Evolutionary conservation across 2,329 filamentous ascomycete genomes (phyloP).

Genomic region (Trichoderma semiorbis): DNA sequence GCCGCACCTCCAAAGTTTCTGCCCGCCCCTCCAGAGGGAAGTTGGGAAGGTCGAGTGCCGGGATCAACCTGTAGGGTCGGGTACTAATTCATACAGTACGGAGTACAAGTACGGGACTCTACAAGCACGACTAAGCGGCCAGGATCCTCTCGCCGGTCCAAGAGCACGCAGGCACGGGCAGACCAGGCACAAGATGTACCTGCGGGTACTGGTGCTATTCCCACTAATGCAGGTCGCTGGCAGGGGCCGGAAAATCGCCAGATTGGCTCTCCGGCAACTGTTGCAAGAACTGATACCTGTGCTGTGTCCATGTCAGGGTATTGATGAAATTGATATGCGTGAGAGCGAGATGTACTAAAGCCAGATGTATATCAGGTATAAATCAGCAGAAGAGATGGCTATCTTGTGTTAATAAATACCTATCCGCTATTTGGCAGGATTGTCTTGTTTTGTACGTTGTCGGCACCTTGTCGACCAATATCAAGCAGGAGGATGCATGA

Average conservation of each 20-base stretch:
- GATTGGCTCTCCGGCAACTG: not conserved
- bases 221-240: conserved; percentile 15
- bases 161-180: conserved; percentile 2
- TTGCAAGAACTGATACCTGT: not conserved
- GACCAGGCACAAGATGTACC: not conserved
- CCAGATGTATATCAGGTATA: not conserved
- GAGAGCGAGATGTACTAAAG: not conserved
- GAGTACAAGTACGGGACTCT: not conserved
- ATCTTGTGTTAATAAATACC: not conserved
- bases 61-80: not conserved
- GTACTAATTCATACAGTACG: not conserved
- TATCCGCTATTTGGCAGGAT: too few species aligned
- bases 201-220: conserved; percentile 2
- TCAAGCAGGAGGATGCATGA: not conserved
- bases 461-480: not conserved
- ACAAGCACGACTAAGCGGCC: not conserved
- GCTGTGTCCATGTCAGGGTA: not conserved
- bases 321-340: not conserved
- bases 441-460: not conserved
- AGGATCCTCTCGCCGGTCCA: not conserved
- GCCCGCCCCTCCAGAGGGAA: conserved; percentile 1
- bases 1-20: conserved; percentile 15
- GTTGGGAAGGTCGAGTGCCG: not conserved
- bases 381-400: not conserved
- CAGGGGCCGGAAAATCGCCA: conserved; percentile 6